These are phyloP conservation scores for Mucor plumbeus DNA, from an alignment of 371 early-diverging fungal species.

Conservation along the genomic window DNA sequence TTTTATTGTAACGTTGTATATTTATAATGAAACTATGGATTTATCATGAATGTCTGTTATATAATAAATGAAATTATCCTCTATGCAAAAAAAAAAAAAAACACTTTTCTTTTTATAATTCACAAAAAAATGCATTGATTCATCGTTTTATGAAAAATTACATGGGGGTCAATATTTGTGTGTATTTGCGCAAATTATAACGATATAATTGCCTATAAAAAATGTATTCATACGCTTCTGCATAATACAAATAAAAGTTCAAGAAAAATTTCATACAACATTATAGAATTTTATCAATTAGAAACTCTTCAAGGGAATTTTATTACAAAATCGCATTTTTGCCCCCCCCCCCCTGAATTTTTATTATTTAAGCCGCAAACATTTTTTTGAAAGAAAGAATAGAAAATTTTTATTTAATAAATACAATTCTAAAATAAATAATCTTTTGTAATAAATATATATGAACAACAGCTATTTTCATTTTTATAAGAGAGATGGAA, in stretches of 20 bases:
- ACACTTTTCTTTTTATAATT: too few relatives aligned
- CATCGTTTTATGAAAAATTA: not conserved
- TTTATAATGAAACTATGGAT: not conserved
- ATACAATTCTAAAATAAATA: not conserved
- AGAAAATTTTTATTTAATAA: constrained; percentile 7
- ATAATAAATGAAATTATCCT: too few relatives aligned
- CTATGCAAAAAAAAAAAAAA: too few relatives aligned
- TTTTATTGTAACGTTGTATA: not conserved
- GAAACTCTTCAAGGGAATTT: not conserved
- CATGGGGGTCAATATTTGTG: not conserved
- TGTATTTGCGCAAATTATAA: not conserved
- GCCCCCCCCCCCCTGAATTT: not conserved
- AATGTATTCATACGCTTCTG: not conserved
- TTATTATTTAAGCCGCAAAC: constrained; percentile 1
- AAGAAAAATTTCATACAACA: not conserved
- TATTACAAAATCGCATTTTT: not conserved
- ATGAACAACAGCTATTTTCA: not conserved
- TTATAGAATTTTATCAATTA: too few relatives aligned
- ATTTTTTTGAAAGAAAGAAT: not conserved
- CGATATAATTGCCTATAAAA: not conserved
- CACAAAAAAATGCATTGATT: not conserved
- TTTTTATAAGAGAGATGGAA: not conserved
- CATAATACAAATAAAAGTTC: not conserved
- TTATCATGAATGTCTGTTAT: too few relatives aligned
- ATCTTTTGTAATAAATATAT: not conserved